A percentile compares a stretch with the other conserved stretches of the same genome.
Conservation (phyloP, 2,329 filamentous ascomycete species). For the Lachnellula willkommii region DNA sequence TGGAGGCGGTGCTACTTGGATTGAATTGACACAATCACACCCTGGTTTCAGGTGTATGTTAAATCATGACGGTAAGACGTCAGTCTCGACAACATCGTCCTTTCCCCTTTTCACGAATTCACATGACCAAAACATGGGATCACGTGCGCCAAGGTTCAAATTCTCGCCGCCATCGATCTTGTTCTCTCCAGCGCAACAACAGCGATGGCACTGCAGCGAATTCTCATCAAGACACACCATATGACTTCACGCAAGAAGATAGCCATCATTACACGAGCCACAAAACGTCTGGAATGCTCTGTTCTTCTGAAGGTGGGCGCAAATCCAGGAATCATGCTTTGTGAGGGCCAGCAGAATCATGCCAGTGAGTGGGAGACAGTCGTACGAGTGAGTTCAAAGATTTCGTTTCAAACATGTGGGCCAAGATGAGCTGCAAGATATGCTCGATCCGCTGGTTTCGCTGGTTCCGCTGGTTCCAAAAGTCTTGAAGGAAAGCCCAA, state of each 20-base stretch:
- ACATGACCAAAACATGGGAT: not conserved
- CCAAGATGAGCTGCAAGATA: too few relatives aligned
- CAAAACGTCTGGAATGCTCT: constrained; percentile 53
- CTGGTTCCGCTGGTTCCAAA: too few relatives aligned
- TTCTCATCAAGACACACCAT: constrained; percentile 72
- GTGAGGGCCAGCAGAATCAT: constrained; percentile 39
- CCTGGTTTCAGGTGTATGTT: too few relatives aligned
- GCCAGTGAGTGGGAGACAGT: constrained; percentile 24
- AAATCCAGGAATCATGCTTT: constrained; percentile 74
- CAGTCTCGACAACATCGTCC: too few relatives aligned
- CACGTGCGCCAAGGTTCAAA: not conserved
- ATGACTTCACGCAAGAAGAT: constrained; percentile 77
- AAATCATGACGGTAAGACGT: too few relatives aligned
- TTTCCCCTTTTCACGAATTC: not conserved
- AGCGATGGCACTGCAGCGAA: constrained; percentile 25
- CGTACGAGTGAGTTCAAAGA: constrained; percentile 20
- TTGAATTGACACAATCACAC: too few relatives aligned
- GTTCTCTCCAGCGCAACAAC: not conserved
- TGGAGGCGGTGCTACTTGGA: too few relatives aligned
- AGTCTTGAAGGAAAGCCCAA: too few relatives aligned
- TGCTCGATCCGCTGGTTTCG: too few relatives aligned
- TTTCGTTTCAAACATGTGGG: not conserved
- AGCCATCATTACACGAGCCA: constrained; percentile 56
- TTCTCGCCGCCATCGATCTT: not conserved
- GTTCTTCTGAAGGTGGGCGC: constrained; percentile 63